Evolutionary conservation across 2,329 filamentous ascomycete genomes (phyloP).

Genomic region (Alternaria conjuncta): DNA sequence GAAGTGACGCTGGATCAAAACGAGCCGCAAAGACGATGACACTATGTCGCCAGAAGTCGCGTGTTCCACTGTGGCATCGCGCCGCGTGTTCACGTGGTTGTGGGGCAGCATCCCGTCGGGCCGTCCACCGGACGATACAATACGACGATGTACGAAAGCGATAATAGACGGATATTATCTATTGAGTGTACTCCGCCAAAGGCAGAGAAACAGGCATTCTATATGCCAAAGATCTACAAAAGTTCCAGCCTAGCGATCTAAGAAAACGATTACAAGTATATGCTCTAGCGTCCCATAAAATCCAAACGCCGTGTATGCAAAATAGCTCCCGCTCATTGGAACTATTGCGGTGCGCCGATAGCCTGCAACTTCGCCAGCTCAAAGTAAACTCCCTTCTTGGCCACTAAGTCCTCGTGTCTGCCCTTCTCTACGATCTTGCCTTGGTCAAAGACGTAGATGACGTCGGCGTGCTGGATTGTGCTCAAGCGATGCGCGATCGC

Average conservation of each 20-base stretch:
- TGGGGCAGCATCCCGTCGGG: not conserved
- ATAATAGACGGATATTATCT: not conserved
- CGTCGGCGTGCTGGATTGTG: conserved; percentile 92
- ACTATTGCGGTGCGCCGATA: conserved; percentile 43
- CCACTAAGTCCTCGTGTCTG: conserved; percentile 69
- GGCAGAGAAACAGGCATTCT: not conserved
- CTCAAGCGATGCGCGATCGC: conserved; percentile 90
- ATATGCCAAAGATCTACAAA: not conserved
- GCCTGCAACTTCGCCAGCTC: conserved; percentile 45
- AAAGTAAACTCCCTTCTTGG: conserved; percentile 50
- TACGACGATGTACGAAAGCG: not conserved
- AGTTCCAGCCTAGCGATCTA: conserved; percentile 2
- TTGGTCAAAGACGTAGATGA: conserved; percentile 96
- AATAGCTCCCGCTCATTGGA: not conserved
- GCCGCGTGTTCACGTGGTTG: conserved; percentile 1
- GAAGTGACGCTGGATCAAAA: not conserved
- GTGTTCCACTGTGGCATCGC: not conserved
- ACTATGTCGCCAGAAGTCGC: not conserved
- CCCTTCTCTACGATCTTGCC: conserved; percentile 86
- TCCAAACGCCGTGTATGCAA: not conserved
- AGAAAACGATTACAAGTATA: conserved; percentile 8
- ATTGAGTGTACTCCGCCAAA: not conserved
- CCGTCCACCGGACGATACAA: not conserved
- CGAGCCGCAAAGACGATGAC: not conserved
- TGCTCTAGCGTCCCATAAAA: not conserved